phyloP scores from a whole-genome alignment of 805 yeast genomes.

The Candida adriatica region DNA sequence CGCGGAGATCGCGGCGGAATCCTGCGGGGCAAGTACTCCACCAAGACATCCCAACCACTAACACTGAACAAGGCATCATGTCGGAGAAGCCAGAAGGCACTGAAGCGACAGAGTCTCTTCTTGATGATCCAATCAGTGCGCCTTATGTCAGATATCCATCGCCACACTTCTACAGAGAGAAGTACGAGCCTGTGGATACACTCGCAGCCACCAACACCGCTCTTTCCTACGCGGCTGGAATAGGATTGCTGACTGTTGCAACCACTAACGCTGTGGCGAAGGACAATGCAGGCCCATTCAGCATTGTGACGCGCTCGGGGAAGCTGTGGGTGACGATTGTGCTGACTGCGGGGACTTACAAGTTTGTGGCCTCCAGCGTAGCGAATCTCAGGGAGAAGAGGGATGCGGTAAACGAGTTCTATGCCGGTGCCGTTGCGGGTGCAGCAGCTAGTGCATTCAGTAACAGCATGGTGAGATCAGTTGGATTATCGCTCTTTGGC shows the following conservation, averaged over 20 bases:
- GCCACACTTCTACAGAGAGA: constrained; percentile 26
- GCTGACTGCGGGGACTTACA: constrained; percentile 43
- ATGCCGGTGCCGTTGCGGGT: constrained; percentile 42
- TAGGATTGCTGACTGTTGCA: constrained; percentile 44
- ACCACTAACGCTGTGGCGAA: constrained; percentile 37
- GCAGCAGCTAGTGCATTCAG: constrained; percentile 30
- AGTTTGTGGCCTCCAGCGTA: constrained; percentile 34
- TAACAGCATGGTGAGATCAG: constrained; percentile 30
- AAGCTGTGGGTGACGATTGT: constrained; percentile 35
- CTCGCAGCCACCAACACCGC: constrained; percentile 41
- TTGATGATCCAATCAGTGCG: too few relatives aligned
- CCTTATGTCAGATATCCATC: constrained; percentile 17
- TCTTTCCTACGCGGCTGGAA: constrained; percentile 36
- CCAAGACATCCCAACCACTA: too few relatives aligned
- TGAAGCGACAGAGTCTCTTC: too few relatives aligned
- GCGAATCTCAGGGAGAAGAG: constrained; percentile 57
- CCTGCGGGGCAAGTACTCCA: too few relatives aligned
- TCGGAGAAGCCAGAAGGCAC: too few relatives aligned
- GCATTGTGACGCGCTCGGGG: constrained; percentile 20
- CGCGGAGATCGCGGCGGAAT: too few relatives aligned
- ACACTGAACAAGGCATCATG: too few relatives aligned
- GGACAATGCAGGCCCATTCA: constrained; percentile 34
- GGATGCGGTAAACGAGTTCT: constrained; percentile 54
- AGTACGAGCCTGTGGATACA: constrained; percentile 52
- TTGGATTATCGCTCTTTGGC: constrained; percentile 40